A percentile compares a stretch with the other conserved stretches of the same genome.
Conservation (phyloP, 1,284 basidiomycete genomes). For the Ceratobasidium sp. region DNA sequence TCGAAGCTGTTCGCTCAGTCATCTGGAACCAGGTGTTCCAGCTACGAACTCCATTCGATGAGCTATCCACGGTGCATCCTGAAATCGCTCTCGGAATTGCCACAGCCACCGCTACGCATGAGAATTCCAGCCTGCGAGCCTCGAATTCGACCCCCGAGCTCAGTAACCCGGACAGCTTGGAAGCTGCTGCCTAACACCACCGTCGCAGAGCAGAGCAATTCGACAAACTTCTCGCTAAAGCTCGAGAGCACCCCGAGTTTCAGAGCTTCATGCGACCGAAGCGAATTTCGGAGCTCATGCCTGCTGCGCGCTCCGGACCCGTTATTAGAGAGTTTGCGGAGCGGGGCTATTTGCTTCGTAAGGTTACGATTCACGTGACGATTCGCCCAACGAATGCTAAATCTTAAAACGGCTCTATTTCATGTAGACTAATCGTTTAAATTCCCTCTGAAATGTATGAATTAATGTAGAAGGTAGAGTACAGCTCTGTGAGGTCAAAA, state of each 20-base stretch:
- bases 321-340: too few relatives aligned
- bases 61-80: background rate
- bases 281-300: background rate
- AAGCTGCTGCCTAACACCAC: background rate
- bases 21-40: constrained; percentile 16
- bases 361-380: too few relatives aligned
- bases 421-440: too few relatives aligned
- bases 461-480: too few relatives aligned
- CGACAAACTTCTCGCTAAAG: background rate
- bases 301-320: background rate
- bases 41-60: constrained; percentile 7
- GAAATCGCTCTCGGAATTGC: background rate
- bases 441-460: too few relatives aligned
- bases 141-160: background rate
- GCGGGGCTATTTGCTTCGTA: too few relatives aligned
- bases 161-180: background rate
- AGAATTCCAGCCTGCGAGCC: background rate
- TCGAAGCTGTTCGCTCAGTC: background rate
- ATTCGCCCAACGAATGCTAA: too few relatives aligned
- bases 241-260: background rate
- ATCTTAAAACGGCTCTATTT: too few relatives aligned
- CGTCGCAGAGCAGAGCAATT: constrained; percentile 11
- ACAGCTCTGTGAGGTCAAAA: too few relatives aligned
- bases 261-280: background rate
- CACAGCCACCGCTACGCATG: background rate